Conservation (phyloP, 768 basidiomycete genomes). For the Hericium alpestre region DNA sequence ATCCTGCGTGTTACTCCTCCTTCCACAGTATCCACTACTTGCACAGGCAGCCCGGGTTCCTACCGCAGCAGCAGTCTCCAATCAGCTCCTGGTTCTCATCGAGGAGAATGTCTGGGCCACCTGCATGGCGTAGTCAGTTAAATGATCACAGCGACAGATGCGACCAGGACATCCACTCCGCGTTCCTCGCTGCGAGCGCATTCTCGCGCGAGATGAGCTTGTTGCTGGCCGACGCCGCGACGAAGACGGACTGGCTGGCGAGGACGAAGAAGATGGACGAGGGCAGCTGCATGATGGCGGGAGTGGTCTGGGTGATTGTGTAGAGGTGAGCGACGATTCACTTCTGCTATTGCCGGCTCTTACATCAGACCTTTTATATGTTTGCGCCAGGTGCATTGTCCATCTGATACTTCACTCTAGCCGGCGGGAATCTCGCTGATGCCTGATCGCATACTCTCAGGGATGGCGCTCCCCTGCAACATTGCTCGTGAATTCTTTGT, state of each 20-base stretch:
- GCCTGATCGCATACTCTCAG: not conserved
- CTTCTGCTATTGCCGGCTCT: not conserved
- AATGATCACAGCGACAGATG: no score
- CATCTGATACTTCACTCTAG: not conserved
- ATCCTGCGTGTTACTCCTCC: no score
- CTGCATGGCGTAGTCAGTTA: no score
- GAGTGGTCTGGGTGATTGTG: not conserved
- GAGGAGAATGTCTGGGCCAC: no score
- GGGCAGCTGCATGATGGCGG: not conserved
- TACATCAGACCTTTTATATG: not conserved
- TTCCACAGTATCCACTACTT: no score
- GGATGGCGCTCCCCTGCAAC: not conserved
- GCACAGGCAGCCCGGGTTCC: no score
- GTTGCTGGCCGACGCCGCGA: not conserved
- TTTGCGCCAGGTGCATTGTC: not conserved
- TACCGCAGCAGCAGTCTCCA: no score
- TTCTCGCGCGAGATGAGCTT: not conserved
- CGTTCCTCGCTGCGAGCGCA: not conserved
- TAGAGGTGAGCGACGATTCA: not conserved
- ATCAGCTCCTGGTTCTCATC: no score
- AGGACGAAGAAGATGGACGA: not conserved
- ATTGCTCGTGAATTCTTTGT: no score
- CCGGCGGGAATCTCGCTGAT: not conserved
- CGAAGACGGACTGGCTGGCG: not conserved
- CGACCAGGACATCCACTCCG: not conserved